phyloP scores from a whole-genome alignment of 2,329 filamentous ascomycete genomes.

The Penicillium hordei region DNA sequence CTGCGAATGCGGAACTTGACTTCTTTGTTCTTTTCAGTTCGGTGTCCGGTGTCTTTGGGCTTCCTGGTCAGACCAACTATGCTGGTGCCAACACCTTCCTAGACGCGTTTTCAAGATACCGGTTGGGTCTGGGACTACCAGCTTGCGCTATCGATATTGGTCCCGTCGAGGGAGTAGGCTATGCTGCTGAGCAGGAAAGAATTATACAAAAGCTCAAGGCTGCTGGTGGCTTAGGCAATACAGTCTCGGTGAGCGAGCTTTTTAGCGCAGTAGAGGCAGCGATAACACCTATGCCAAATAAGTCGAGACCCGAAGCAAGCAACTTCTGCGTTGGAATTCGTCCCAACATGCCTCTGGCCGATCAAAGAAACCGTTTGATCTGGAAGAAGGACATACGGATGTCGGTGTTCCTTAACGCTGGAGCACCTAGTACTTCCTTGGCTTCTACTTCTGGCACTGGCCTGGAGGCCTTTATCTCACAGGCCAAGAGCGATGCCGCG shows the following conservation, averaged over 20 bases:
- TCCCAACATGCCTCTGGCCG: background rate
- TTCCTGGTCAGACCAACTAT: slow-evolving; percentile 36
- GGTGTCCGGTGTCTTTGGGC: slow-evolving; percentile 32
- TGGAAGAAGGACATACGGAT: slow-evolving; percentile 6
- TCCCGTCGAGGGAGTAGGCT: slow-evolving; percentile 8
- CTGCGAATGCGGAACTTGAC: slow-evolving; percentile 30
- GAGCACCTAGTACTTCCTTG: background rate
- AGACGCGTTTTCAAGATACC: slow-evolving; percentile 23
- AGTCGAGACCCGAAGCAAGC: background rate
- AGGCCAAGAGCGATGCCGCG: slow-evolving; percentile 1
- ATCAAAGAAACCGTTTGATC: background rate
- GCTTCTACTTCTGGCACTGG: background rate
- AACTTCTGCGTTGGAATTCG: background rate
- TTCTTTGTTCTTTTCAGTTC: slow-evolving; percentile 48
- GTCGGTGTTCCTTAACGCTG: background rate
- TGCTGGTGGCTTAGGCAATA: background rate
- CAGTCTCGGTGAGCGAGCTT: background rate
- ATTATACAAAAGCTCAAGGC: background rate
- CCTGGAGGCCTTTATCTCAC: slow-evolving; percentile 6
- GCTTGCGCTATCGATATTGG: background rate
- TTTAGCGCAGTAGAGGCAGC: background rate
- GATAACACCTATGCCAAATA: background rate
- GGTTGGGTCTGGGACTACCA: background rate
- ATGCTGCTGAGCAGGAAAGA: background rate
- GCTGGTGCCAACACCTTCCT: slow-evolving; percentile 40